Evolutionary conservation across 495 filamentous ascomycete species (phyloP), one percentile per base, ranked within the genome.

Genomic region (Penicillium tannophilum): DNA sequence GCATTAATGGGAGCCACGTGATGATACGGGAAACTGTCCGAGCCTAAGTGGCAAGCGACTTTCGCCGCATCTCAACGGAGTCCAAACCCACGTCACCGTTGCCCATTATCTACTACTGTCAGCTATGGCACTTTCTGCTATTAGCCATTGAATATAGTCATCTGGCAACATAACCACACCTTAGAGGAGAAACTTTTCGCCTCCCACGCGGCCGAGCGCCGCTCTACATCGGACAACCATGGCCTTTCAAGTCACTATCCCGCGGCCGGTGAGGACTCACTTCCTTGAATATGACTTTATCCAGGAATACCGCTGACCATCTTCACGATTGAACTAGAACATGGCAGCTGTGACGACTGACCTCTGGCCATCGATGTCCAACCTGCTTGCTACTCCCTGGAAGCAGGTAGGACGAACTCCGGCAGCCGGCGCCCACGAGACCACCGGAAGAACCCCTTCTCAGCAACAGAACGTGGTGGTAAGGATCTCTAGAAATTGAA

Each of bases 191-290:
- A 64, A 36, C 59, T 58, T n/a, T 44, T 46, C 20, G 56, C 26
- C 56, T 66, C 61, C 45, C 62, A 48, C 55, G 70, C 76, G 77
- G 77, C 77, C 75, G 47, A 67, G 76, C 49, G 76, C 77, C 75
- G 76, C 71, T 68, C 43, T 61, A 58, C 28, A 68, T 62, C 65
- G 64, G 68, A 74, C 70, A 72, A 71, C 58, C 67, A 83, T 83
- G 80, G 79, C 76, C 64, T 80, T 81, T 61, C 78, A 79, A 71
- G 64, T 66, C 56, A 67, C 77, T 49, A 67, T 74, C 46, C 67
- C 68, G 48, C 69, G 73, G 68, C 68, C 74, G 56, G 78, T 79
- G 70, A 62, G 76, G 42, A 63, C 24, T 24, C 35, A 17, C 31
- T 41, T 19, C 56, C 24, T 26, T 24, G 41, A 20, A n/a, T 41